Conservation (phyloP, 257 asterid genomes). For the Orobanche coerulescens region DNA sequence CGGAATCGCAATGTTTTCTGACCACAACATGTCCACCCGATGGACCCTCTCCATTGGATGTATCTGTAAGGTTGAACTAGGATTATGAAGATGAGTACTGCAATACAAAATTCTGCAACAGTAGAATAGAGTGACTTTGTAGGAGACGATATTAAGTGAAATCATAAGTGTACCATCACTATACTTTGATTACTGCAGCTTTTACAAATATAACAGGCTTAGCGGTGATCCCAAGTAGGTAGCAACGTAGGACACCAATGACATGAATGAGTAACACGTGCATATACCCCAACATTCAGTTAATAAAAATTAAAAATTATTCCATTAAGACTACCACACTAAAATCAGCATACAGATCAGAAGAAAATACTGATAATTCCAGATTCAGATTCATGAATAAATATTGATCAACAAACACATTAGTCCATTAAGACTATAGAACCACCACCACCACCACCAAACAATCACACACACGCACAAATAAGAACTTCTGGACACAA, state of each 20-base stretch:
- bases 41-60: slow-evolving; percentile 28
- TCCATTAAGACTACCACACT: background rate
- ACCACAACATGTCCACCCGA: slow-evolving; percentile 19
- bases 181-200: slow-evolving; percentile 4
- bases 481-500: background rate
- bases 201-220: background rate
- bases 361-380: background rate
- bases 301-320: slow-evolving; percentile 2
- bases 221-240: slow-evolving; percentile 13
- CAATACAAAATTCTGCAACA: slow-evolving; percentile 15
- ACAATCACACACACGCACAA: background rate
- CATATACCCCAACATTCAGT: background rate
- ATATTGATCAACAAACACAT: background rate
- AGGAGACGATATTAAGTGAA: slow-evolving; percentile 13
- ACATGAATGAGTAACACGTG: slow-evolving; percentile 2
- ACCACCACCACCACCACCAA: too few relatives aligned
- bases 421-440: background rate
- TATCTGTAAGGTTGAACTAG: slow-evolving; percentile 32
- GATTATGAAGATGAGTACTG: slow-evolving; percentile 9
- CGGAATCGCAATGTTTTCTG: slow-evolving; percentile 24
- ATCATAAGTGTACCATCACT: background rate
- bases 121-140: slow-evolving; percentile 2
- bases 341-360: slow-evolving; percentile 8
- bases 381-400: background rate
- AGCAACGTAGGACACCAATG: background rate